Base-by-base conservation (phyloP, 176 grass and related monocot genomes). In the Otatea glauca region DNA sequence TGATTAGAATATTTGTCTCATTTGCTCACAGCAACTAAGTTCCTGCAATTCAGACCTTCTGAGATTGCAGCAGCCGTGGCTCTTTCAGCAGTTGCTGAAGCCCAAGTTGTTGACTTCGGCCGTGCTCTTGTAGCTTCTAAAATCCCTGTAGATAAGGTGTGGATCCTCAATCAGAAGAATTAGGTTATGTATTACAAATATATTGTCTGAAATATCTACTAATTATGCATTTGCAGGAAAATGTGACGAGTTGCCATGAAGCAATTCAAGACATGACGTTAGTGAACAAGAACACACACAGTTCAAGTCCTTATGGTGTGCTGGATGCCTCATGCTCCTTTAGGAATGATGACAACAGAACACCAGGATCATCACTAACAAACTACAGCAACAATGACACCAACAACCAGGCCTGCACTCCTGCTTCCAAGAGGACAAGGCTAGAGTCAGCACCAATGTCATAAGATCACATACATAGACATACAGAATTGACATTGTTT, bases 1-100 rank as follows among this genome's bases (percentile, higher is more conserved):
- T 77, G 73, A 78, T 35, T 41, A 62, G 6, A 62, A 59, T 39
- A 5, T 49, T n/a, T 66, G 25, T 16, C 79, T 38, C 47, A 49
- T 79, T 80, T 78, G 69, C 91, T 88, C 34, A 70, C 91, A 98
- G 95, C 39, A 77, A 92, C 72, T 24, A 81, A 87, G 82, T 93
- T 98, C 82, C 79, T 98, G 47, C 70, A 83, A 15, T 98, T 93
- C 80, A 92, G 75, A 67, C 92, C 95, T 44, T 98, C 92, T 25
- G 95, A 95, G 86, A 81, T 93, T 43, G 89, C 92, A 16, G 89
- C 95, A 45, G 95, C 92, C 17, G 80, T 84, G 34, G 82, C 84
- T 45, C 76, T 95, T 29, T 82, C 70, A 21, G 86, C 58, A 11
- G 68, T 79, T 75, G 71, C 39, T 70, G 91, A 92, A 60, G 72